phyloP scores from a whole-genome alignment of 169 alveolate genomes.

The Babesia sp. region DNA sequence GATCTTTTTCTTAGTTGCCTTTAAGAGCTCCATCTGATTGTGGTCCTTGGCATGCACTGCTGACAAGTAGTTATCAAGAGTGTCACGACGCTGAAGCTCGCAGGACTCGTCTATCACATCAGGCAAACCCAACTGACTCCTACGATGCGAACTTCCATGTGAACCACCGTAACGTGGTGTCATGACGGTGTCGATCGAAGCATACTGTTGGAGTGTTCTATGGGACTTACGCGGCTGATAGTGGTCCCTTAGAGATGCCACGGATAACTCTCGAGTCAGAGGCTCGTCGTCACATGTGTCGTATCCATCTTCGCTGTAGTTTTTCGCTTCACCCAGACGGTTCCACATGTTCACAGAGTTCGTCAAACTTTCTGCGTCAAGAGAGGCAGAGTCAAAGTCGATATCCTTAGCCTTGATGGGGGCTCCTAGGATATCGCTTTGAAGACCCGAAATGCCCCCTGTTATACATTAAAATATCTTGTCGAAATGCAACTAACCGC shows the following conservation, averaged over 20 bases:
- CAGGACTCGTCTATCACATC: conserved; percentile 14
- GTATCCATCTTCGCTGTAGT: background rate
- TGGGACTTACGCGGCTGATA: background rate
- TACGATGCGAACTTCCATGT: background rate
- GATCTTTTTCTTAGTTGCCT: conserved; percentile 13
- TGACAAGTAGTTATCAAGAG: conserved; percentile 24
- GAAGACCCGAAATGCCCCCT: conserved; percentile 64
- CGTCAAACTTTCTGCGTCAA: conserved; percentile 20
- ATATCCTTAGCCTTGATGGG: conserved; percentile 26
- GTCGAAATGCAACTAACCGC: conserved; percentile 36
- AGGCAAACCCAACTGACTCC: background rate
- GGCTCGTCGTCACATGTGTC: background rate
- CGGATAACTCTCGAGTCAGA: conserved; percentile 11
- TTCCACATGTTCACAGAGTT: conserved; percentile 10
- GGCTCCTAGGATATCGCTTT: conserved; percentile 45
- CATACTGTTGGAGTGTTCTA: background rate
- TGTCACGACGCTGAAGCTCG: conserved; percentile 13
- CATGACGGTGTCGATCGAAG: background rate
- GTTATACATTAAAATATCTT: background rate
- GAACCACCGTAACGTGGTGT: background rate
- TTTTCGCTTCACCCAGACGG: background rate
- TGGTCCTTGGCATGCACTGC: conserved; percentile 11
- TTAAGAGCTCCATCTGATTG: conserved; percentile 11
- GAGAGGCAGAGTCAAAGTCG: conserved; percentile 10
- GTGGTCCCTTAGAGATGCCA: background rate